These are phyloP conservation scores for Medicago ruthenica DNA, from an alignment of 306 rosid species.

Conservation along the genomic window DNA sequence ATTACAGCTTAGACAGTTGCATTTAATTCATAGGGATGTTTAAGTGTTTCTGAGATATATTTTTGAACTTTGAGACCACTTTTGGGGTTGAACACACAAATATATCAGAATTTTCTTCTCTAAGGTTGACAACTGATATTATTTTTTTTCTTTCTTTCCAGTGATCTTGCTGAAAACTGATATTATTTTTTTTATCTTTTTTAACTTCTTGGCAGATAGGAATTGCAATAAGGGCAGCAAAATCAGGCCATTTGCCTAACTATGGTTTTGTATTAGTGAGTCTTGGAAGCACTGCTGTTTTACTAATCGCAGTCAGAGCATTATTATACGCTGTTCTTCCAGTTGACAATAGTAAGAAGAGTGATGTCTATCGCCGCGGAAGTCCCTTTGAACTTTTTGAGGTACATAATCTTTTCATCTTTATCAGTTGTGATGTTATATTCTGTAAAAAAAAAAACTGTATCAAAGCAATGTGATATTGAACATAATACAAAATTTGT, in stretches of 20 bases:
- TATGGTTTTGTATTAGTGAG: constrained; percentile 68
- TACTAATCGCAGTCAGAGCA: constrained; percentile 79
- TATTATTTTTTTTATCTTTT: constrained; percentile 6
- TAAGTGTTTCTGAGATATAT: constrained; percentile 4
- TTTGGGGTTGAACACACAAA: background rate
- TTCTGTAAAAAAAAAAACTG: too few species aligned
- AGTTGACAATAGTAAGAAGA: constrained; percentile 60
- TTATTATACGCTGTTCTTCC: constrained; percentile 67
- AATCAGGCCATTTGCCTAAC: constrained; percentile 67
- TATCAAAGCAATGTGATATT: background rate
- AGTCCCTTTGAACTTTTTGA: constrained; percentile 90
- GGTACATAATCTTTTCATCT: constrained; percentile 55
- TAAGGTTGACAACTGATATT: background rate
- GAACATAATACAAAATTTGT: constrained; percentile 35
- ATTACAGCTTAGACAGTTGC: constrained; percentile 21
- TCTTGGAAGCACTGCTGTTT: constrained; percentile 88
- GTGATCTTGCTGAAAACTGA: constrained; percentile 4
- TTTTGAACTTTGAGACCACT: background rate
- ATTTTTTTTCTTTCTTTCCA: background rate
- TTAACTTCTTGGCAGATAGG: constrained; percentile 68
- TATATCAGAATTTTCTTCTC: too few species aligned
- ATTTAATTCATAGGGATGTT: constrained; percentile 20
- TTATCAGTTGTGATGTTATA: background rate
- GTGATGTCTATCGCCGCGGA: constrained; percentile 82
- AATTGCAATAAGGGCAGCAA: constrained; percentile 64